Percentiles rank a stretch among this genome's conserved stretches.
These are phyloP conservation scores for Syncephalis fuscata DNA, from an alignment of 371 early-diverging fungal species.

Conservation along the genomic window DNA sequence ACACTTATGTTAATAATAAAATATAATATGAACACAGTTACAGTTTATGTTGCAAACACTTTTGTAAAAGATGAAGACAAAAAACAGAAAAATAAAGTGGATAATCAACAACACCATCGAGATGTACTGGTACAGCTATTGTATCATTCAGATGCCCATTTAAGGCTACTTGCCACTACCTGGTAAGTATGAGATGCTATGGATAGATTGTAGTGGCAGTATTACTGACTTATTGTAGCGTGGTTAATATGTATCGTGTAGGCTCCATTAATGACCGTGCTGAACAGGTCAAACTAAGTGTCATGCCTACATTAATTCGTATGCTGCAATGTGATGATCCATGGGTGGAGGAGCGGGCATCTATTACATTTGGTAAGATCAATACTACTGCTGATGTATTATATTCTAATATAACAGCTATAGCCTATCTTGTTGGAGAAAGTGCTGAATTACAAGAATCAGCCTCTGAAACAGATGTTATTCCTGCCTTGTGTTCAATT, in stretches of 20 bases:
- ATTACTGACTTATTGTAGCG: constrained; percentile 13
- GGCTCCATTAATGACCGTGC: constrained; percentile 34
- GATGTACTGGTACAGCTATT: constrained; percentile 41
- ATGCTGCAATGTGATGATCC: constrained; percentile 43
- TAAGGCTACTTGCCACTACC: constrained; percentile 50
- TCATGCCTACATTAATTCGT: constrained; percentile 59
- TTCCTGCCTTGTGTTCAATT: constrained; percentile 18
- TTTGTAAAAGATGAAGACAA: too few relatives aligned
- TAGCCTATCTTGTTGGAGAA: constrained; percentile 53
- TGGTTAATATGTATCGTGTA: constrained; percentile 50
- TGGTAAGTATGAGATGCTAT: constrained; percentile 21
- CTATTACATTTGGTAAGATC: constrained; percentile 32
- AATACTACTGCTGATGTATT: neutral
- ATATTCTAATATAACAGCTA: neutral
- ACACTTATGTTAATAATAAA: neutral
- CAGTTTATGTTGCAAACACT: constrained; percentile 8
- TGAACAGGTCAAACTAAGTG: constrained; percentile 27
- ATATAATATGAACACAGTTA: neutral
- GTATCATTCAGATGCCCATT: constrained; percentile 35
- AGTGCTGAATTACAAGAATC: constrained; percentile 62
- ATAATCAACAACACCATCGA: constrained; percentile 14
- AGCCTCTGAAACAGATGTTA: constrained; percentile 62
- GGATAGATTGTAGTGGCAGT: neutral
- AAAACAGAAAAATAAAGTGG: too few relatives aligned
- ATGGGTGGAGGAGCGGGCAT: constrained; percentile 46